phyloP scores from a whole-genome alignment of 1,139 yeast species.

The Diutina mesorugosa region DNA sequence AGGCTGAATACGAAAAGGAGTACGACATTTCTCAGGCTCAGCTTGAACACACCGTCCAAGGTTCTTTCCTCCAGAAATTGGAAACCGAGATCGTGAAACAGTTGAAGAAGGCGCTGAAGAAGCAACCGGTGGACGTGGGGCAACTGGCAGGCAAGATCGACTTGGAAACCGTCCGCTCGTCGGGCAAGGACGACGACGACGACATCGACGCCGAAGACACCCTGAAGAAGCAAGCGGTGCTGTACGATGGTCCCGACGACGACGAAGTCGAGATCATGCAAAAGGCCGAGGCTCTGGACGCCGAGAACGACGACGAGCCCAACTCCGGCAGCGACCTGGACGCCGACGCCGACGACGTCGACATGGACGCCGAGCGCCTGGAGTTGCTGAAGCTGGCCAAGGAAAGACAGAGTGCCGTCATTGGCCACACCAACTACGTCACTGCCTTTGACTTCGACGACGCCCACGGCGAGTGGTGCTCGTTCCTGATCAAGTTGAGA shows the following conservation, averaged over 20 bases:
- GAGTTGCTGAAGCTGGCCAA: constrained; percentile 47
- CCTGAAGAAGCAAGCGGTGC: constrained; percentile 68
- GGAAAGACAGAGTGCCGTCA: constrained; percentile 76
- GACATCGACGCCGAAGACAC: constrained; percentile 59
- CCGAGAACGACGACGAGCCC: constrained; percentile 19
- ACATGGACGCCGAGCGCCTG: constrained; percentile 2
- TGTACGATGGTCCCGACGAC: constrained; percentile 91
- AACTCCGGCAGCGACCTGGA: constrained; percentile 2
- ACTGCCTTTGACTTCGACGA: constrained; percentile 86
- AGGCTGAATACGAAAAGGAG: constrained; percentile 70
- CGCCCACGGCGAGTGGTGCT: constrained; percentile 82
- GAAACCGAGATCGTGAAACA: constrained; percentile 70
- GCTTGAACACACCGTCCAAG: constrained; percentile 56
- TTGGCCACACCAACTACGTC: constrained; percentile 59
- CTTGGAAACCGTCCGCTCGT: constrained; percentile 13
- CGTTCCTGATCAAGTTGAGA: constrained; percentile 70
- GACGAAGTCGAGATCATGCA: constrained; percentile 84
- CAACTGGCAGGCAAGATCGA: not conserved
- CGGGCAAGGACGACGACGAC: constrained; percentile 13
- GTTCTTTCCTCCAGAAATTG: constrained; percentile 53
- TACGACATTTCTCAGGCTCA: constrained; percentile 78
- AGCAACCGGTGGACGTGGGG: constrained; percentile 33
- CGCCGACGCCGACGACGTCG: constrained; percentile 7
- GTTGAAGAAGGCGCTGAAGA: constrained; percentile 65
- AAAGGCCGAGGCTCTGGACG: constrained; percentile 29